Conservation (phyloP, 73 alveolate species). For the Breviolum minutum region DNA sequence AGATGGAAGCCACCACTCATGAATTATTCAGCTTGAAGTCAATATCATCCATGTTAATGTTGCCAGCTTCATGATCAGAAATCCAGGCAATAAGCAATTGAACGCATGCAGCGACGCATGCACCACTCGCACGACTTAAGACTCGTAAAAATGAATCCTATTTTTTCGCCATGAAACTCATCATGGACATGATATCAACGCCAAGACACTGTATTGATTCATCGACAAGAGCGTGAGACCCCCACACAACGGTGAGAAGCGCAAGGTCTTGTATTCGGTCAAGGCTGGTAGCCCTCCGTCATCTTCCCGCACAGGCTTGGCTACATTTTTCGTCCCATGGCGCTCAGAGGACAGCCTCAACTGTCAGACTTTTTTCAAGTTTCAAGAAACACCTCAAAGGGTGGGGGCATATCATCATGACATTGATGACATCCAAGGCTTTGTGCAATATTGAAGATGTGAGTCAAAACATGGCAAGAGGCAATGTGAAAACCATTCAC, state of each 20-base stretch:
- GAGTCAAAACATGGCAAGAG: neutral
- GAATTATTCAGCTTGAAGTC: no score
- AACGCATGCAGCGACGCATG: no score
- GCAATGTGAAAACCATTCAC: neutral
- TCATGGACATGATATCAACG: neutral
- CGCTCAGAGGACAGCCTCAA: slow-evolving; percentile 46
- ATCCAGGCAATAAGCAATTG: no score
- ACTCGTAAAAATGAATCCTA: no score
- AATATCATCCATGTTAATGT: no score
- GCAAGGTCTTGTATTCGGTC: slow-evolving; percentile 41
- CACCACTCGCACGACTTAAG: no score
- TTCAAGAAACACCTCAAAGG: neutral
- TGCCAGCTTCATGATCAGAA: no score
- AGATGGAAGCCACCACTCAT: no score
- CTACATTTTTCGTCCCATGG: slow-evolving; percentile 19
- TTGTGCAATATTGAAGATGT: neutral
- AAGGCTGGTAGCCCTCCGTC: slow-evolving; percentile 92
- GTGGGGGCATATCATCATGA: neutral
- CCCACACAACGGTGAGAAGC: slow-evolving; percentile 64
- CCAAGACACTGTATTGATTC: slow-evolving; percentile 39
- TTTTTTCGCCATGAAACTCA: no score
- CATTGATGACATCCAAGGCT: neutral
- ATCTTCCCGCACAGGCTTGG: slow-evolving; percentile 78
- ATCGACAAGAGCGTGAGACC: slow-evolving; percentile 63
- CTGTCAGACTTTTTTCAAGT: neutral